Base-by-base conservation (phyloP, 2,329 filamentous ascomycete genomes). In the Stagonosporopsis rhizophila region DNA sequence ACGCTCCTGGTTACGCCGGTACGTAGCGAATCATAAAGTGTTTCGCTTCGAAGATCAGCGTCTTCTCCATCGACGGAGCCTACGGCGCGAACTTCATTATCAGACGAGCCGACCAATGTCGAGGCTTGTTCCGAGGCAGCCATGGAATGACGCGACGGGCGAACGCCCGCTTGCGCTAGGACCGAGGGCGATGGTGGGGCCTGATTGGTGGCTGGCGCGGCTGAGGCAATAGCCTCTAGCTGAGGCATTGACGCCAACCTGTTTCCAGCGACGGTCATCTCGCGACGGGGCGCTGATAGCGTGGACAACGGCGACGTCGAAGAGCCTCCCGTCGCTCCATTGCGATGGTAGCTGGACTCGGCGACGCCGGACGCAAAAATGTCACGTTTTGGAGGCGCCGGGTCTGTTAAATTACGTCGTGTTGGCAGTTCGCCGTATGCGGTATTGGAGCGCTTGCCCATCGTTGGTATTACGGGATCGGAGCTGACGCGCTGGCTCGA, bases 41-140 rank as follows among this genome's bases (percentile, higher is more conserved):
- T 90, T 66, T 93, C 90, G 72, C 89, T 92, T 76, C 87, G 88
- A 68, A 89, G 86, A 71, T 92, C 89, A n/a, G 86, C 87, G 66
- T 92, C 90, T 66, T 91, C 88, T 52, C 92, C 90, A 55, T 92
- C 89, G 20, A 84, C 85, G 11, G 86, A 91, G n/a, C 78, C 80
- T 64, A 87, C 83, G 42, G 83, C 86, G 63, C 85, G 84, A 59
- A 79, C 80, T 57, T 91, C 88, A 68, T 85, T 83, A 65, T 92
- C 90, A 59, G 65, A 69, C 25, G 88, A 91, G 57, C 87, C 88
- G 59, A 86, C 85, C 61, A 89, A 80, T 25, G 87, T 89, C 22
- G 88, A 90, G 27, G 83, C 79, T 51, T 83, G 82, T 68, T 87
- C 85, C 20, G 85, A 87, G 50, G 80, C 79, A 38, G 83, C 79